Percentiles rank a stretch among this genome's conserved stretches.
Conservation (phyloP, 1,284 basidiomycete species). For the Melampsora larici-populina region DNA sequence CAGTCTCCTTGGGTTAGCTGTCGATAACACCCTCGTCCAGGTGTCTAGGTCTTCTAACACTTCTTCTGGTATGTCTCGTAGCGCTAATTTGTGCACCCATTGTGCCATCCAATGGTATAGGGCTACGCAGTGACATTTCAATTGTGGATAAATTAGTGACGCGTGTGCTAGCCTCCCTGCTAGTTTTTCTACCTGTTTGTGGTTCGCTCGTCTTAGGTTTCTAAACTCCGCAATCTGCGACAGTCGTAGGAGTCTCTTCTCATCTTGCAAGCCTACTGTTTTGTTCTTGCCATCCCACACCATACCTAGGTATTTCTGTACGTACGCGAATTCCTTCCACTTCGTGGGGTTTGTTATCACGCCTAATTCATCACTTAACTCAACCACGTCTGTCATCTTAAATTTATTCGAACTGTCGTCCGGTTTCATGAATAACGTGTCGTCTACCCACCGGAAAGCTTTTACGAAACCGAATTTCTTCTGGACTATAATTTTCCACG, state of each 20-base stretch:
- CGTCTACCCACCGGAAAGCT: slow-evolving; percentile 9
- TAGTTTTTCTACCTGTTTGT: too few relatives aligned
- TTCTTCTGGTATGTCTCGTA: too few relatives aligned
- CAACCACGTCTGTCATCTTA: background rate
- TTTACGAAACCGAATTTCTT: background rate
- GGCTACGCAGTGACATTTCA: background rate
- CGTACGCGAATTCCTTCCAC: background rate
- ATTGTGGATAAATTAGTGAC: background rate
- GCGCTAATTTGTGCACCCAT: too few relatives aligned
- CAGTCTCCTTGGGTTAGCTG: too few relatives aligned
- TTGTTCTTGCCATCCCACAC: too few relatives aligned
- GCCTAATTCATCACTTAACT: background rate
- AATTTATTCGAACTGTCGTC: background rate
- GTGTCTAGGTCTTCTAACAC: too few relatives aligned
- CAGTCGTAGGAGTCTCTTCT: too few relatives aligned
- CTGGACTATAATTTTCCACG: slow-evolving; percentile 2
- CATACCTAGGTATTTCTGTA: slow-evolving; percentile 16
- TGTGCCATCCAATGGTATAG: background rate
- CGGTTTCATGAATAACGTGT: too few relatives aligned
- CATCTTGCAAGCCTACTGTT: too few relatives aligned
- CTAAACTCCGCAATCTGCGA: too few relatives aligned
- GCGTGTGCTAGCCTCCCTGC: background rate
- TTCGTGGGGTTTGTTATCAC: background rate
- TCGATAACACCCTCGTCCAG: too few relatives aligned
- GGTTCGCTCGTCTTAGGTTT: too few relatives aligned